A percentile compares a stretch with the other conserved stretches of the same genome.
Conservation (phyloP, 306 rosid genomes). For the Cicer pinnatifidum region DNA sequence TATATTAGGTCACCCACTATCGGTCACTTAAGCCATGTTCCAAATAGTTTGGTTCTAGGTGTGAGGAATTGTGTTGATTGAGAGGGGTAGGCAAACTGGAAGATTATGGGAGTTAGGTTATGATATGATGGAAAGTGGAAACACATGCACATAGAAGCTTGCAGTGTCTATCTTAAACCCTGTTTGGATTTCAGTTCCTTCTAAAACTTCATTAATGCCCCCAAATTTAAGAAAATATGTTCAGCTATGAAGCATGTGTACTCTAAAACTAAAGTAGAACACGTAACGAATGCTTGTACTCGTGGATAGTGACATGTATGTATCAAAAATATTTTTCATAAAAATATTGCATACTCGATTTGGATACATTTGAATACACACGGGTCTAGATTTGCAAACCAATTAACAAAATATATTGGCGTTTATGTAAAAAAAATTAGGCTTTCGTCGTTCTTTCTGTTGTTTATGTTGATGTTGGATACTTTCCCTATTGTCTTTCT, state of each 20-base stretch:
- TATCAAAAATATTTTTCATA: background rate
- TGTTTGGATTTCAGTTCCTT: background rate
- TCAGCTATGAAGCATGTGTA: background rate
- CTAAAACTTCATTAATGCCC: background rate
- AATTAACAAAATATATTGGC: background rate
- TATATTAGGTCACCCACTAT: no score
- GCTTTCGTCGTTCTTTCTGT: background rate
- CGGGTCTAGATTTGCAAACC: background rate
- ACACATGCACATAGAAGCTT: slow-evolving; percentile 13
- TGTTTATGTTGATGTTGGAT: slow-evolving; percentile 5
- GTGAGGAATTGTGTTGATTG: background rate
- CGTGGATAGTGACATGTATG: background rate
- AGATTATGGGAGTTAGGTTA: slow-evolving; percentile 32
- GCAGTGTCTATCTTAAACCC: slow-evolving; percentile 18
- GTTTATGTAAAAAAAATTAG: no score
- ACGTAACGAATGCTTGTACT: background rate
- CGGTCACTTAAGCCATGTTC: no score
- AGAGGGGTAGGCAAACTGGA: slow-evolving; percentile 14
- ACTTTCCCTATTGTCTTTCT: background rate
- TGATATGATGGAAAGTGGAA: slow-evolving; percentile 35
- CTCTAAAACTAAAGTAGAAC: background rate
- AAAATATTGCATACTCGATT: background rate
- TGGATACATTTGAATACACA: background rate
- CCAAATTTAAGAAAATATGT: background rate
- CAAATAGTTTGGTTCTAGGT: no score